These are phyloP conservation scores for Agrocybe chaxingu DNA, from an alignment of 768 basidiomycete genomes.

Conservation along the genomic window DNA sequence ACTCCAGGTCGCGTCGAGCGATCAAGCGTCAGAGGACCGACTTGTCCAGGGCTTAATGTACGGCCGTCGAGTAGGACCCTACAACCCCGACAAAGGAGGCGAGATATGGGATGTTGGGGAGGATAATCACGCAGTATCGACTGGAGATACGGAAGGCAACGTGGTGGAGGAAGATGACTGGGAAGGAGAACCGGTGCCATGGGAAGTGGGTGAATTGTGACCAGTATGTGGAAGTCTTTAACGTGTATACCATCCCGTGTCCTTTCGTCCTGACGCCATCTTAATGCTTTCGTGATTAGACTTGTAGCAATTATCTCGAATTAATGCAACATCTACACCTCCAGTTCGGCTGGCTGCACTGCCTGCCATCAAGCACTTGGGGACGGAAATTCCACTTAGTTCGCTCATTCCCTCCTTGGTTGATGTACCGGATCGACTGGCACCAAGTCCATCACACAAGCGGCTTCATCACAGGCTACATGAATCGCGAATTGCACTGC, in stretches of 20 bases:
- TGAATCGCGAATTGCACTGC: slow-evolving; percentile 4
- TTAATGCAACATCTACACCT: background rate
- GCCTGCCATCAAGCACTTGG: background rate
- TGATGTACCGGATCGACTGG: background rate
- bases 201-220: slow-evolving; percentile 77
- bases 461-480: background rate
- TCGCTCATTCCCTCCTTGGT: background rate
- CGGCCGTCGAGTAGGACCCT: slow-evolving; percentile 51
- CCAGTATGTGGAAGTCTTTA: slow-evolving; percentile 16
- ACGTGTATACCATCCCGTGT: slow-evolving; percentile 20
- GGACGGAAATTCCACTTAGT: background rate
- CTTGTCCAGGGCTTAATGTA: slow-evolving; percentile 61
- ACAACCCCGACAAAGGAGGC: slow-evolving; percentile 63
- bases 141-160: slow-evolving; percentile 30
- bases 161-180: slow-evolving; percentile 51
- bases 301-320: slow-evolving; percentile 1
- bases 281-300: slow-evolving; percentile 8
- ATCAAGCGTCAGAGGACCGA: slow-evolving; percentile 42
- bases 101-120: slow-evolving; percentile 80
- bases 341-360: too few species aligned
- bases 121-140: slow-evolving; percentile 34
- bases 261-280: slow-evolving; percentile 13
- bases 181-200: slow-evolving; percentile 81
- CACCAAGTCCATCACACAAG: background rate
- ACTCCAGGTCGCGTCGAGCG: slow-evolving; percentile 45